phyloP scores from a whole-genome alignment of 108 stramenopile genomes.

The Halocafeteria seosinensis region DNA sequence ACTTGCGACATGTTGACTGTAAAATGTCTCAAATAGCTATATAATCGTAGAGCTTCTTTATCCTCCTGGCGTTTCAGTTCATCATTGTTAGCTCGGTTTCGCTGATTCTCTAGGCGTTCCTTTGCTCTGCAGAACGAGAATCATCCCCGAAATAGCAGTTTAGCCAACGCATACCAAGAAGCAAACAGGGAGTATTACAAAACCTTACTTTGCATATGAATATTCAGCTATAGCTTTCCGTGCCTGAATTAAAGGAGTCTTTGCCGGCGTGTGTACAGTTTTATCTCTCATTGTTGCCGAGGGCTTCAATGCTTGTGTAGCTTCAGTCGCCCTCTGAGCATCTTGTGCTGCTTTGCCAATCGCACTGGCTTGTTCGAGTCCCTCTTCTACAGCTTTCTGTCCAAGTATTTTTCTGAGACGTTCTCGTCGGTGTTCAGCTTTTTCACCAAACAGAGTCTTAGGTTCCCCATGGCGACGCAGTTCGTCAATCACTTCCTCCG shows the following conservation, averaged over 20 bases:
- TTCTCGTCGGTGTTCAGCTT: conserved; percentile 58
- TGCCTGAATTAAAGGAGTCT: neutral
- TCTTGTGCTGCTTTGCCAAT: conserved; percentile 1
- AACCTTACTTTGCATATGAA: neutral
- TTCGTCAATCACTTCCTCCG: conserved; percentile 45
- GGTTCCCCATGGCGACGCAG: conserved; percentile 53
- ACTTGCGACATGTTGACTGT: too few species aligned
- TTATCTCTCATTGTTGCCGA: neutral
- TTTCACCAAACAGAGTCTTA: conserved; percentile 69
- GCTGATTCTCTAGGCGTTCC: too few species aligned
- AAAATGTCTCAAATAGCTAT: too few species aligned
- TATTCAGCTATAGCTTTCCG: neutral
- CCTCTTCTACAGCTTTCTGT: conserved; percentile 30
- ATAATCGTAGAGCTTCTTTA: too few species aligned
- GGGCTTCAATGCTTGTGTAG: too few species aligned
- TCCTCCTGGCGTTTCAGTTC: too few species aligned
- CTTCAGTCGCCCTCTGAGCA: too few species aligned
- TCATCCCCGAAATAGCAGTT: too few species aligned
- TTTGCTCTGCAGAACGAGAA: too few species aligned
- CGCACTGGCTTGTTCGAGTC: neutral
- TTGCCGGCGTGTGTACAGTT: neutral
- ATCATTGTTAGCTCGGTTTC: too few species aligned
- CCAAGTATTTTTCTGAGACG: conserved; percentile 55
- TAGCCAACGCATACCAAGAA: too few species aligned
- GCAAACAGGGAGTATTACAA: too few species aligned